These are phyloP conservation scores for Mycena sp. DNA, from an alignment of 1,284 basidiomycete genomes.

Conservation along the genomic window DNA sequence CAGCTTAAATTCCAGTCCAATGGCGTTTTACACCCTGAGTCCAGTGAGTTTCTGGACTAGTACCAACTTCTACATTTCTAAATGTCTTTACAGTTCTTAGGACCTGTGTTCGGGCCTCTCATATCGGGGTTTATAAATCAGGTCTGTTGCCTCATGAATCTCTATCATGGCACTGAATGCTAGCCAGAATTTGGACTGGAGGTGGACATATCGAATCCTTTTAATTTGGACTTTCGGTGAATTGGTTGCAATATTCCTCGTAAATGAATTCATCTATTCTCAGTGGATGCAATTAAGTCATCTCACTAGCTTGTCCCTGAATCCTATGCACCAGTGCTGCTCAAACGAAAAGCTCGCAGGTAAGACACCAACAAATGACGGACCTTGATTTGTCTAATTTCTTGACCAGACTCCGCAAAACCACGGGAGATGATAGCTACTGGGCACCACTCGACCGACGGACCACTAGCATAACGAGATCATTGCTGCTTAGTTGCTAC, in stretches of 20 bases:
- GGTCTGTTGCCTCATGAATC: constrained; percentile 38
- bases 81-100: constrained; percentile 58
- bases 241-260: constrained; percentile 55
- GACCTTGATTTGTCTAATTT: constrained; percentile 42
- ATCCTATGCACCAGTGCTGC: constrained; percentile 75
- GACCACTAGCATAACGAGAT: constrained; percentile 52
- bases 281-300: constrained; percentile 29
- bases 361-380: constrained; percentile 42
- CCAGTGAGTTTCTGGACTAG: constrained; percentile 44
- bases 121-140: constrained; percentile 63
- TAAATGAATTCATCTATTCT: constrained; percentile 46
- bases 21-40: constrained; percentile 77
- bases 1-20: constrained; percentile 75
- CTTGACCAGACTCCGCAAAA: constrained; percentile 58
- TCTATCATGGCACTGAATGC: constrained; percentile 43
- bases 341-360: constrained; percentile 65
- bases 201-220: constrained; percentile 81
- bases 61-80: not conserved
- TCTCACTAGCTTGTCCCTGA: constrained; percentile 72
- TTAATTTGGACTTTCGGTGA: constrained; percentile 69
- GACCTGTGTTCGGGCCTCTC: constrained; percentile 72
- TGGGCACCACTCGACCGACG: constrained; percentile 64
- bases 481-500: constrained; percentile 64
- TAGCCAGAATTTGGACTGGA: constrained; percentile 69
- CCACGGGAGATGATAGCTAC: constrained; percentile 63